A percentile compares a stretch with the other conserved stretches of the same genome.
Conservation (phyloP, 176 grass and related monocot genomes). For the Aegilops bicornis region DNA sequence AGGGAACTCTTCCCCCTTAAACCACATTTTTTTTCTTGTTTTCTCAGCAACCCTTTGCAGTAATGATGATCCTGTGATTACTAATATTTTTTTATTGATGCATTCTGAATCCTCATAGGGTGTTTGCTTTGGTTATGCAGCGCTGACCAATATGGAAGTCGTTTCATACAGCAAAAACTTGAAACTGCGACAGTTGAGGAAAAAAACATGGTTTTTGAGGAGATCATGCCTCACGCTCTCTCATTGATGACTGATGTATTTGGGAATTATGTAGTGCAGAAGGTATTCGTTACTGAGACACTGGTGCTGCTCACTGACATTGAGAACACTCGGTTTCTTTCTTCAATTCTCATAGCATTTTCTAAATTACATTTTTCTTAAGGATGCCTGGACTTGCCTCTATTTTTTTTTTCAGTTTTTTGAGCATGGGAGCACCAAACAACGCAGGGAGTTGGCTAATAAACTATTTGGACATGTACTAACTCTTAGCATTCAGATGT, state of each 20-base stretch:
- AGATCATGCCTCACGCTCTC: constrained; percentile 80
- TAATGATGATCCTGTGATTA: not conserved
- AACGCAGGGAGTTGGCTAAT: constrained; percentile 76
- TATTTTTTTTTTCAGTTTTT: constrained; percentile 59
- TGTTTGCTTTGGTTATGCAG: constrained; percentile 47
- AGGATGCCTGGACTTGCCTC: constrained; percentile 1
- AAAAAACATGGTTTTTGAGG: constrained; percentile 89
- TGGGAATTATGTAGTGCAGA: constrained; percentile 96
- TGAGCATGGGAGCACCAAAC: constrained; percentile 62
- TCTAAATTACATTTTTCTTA: constrained; percentile 1
- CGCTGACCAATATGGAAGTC: constrained; percentile 91
- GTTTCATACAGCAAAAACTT: constrained; percentile 98
- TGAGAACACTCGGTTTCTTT: constrained; percentile 26
- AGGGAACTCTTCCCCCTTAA: not conserved
- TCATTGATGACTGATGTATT: constrained; percentile 96
- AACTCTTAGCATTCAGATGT: constrained; percentile 92
- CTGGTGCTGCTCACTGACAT: constrained; percentile 1
- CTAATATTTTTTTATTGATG: not conserved
- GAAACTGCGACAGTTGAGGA: constrained; percentile 88
- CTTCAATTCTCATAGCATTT: constrained; percentile 7
- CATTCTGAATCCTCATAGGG: not conserved
- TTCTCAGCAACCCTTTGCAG: not conserved
- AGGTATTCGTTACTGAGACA: constrained; percentile 48
- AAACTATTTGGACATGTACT: constrained; percentile 75
- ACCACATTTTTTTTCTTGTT: not conserved